phyloP scores from a whole-genome alignment of 2,329 filamentous ascomycete genomes.

The Fusarium buxicola region DNA sequence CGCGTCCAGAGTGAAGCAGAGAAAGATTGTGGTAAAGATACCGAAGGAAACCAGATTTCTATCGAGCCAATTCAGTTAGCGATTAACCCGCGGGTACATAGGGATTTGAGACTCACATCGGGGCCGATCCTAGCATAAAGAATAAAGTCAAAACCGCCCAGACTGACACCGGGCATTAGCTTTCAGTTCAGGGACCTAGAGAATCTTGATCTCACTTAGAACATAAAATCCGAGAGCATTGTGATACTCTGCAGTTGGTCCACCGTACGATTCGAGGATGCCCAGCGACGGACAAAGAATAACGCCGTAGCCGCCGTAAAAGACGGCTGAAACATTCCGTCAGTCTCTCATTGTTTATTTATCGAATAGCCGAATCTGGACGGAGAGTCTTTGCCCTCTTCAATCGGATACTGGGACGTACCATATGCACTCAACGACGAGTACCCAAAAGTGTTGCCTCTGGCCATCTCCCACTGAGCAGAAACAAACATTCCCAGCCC shows the following conservation, averaged over 20 bases:
- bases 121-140: constrained; percentile 43
- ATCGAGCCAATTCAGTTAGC: neutral
- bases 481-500: constrained; percentile 45
- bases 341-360: neutral
- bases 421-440: constrained; percentile 46
- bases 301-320: constrained; percentile 46
- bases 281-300: constrained; percentile 43
- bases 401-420: neutral
- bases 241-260: constrained; percentile 43
- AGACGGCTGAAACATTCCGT: constrained; percentile 28
- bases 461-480: constrained; percentile 46
- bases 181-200: fast-evolving
- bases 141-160: constrained; percentile 46
- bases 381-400: fast-evolving
- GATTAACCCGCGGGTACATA: too few relatives aligned
- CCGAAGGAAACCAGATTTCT: constrained; percentile 45
- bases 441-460: constrained; percentile 46
- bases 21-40: constrained; percentile 41
- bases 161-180: constrained; percentile 31
- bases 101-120: constrained; percentile 24
- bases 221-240: constrained; percentile 48
- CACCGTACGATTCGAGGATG: constrained; percentile 43
- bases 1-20: constrained; percentile 44
- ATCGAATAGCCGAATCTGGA: too few relatives aligned
- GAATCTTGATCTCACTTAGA: constrained; percentile 25